A percentile compares a stretch with the other conserved stretches of the same genome.
Evolutionary conservation across 2,329 filamentous ascomycete genomes (phyloP).

Genomic region (Diplodia sapinea): DNA sequence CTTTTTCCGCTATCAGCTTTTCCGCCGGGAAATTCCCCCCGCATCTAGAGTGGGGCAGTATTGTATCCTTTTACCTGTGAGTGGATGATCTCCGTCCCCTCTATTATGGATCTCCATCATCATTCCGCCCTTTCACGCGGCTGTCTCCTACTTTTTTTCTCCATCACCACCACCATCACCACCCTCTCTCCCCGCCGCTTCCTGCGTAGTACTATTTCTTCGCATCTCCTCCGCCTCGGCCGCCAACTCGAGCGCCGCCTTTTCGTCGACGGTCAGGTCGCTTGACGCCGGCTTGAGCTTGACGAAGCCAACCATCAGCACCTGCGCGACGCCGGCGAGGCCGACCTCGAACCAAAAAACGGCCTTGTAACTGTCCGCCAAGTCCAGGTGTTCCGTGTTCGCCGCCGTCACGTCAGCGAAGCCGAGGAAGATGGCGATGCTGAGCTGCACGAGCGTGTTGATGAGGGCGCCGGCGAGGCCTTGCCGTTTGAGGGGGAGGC

Average conservation of each 20-base stretch:
- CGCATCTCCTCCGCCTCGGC: not conserved
- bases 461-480: slow-evolving; percentile 74
- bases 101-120: no score
- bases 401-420: slow-evolving; percentile 68
- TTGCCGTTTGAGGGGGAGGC: slow-evolving; percentile 69
- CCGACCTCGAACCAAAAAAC: slow-evolving; percentile 71
- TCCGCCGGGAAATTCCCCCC: not conserved
- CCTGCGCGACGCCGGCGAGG: slow-evolving; percentile 32
- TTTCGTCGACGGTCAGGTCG: slow-evolving; percentile 32
- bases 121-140: not conserved
- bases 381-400: slow-evolving; percentile 52
- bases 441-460: slow-evolving; percentile 73
- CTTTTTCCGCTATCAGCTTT: not conserved
- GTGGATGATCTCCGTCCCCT: not conserved
- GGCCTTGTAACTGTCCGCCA: slow-evolving; percentile 64
- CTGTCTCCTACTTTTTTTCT: not conserved
- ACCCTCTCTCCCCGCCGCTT: not conserved
- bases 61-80: slow-evolving; percentile 3
- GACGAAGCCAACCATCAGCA: slow-evolving; percentile 31
- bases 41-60: slow-evolving; percentile 7
- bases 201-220: no score
- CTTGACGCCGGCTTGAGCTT: slow-evolving; percentile 31
- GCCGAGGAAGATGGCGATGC: slow-evolving; percentile 73
- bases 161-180: not conserved
- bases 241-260: slow-evolving; percentile 22